Evolutionary conservation across 495 filamentous ascomycete genomes (phyloP).

Genomic region (Tuber microsphaerosporum): DNA sequence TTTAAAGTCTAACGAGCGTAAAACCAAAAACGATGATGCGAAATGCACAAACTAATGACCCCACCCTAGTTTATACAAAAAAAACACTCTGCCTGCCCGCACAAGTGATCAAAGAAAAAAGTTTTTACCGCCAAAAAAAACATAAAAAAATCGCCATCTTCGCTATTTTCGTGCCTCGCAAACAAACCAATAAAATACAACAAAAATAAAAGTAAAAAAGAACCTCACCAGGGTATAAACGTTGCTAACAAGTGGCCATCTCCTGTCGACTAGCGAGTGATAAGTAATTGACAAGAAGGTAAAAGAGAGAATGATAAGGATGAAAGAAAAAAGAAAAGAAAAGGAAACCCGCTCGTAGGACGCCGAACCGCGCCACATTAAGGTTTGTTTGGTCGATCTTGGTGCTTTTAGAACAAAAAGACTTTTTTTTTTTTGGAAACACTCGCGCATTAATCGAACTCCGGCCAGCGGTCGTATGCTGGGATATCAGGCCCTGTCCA

Average conservation of each 20-base stretch:
- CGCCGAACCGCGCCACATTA: neutral
- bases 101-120: neutral
- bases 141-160: neutral
- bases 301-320: neutral
- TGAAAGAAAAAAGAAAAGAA: neutral
- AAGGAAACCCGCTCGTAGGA: neutral
- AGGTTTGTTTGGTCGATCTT: neutral
- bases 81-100: neutral
- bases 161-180: neutral
- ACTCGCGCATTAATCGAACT: conserved; percentile 33
- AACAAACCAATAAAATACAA: neutral
- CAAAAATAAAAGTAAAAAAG: neutral
- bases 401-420: neutral
- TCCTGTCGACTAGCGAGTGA: neutral
- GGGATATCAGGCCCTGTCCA: conserved; percentile 47
- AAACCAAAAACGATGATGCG: neutral
- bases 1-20: conserved; percentile 4
- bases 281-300: neutral
- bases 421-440: neutral
- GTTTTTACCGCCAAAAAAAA: neutral
- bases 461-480: conserved; percentile 36
- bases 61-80: neutral
- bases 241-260: neutral
- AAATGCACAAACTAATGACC: neutral
- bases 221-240: neutral